Evolutionary conservation across 768 basidiomycete genomes (phyloP).

Genomic region (Phlegmacium glaucopus): DNA sequence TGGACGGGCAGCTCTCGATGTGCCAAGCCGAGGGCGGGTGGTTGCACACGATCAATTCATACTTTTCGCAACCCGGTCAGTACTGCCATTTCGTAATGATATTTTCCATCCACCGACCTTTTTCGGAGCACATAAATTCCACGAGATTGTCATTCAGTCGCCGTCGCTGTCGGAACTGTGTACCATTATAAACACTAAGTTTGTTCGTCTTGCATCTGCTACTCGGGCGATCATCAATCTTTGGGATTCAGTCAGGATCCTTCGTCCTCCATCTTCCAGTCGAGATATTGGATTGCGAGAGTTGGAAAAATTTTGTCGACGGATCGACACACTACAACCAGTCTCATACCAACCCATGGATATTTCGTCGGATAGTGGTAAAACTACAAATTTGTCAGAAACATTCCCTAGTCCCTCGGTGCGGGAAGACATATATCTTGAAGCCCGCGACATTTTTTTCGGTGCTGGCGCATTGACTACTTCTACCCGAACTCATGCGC

Average conservation of each 20-base stretch:
- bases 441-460: slow-evolving; percentile 91
- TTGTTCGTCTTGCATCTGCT: slow-evolving; percentile 52
- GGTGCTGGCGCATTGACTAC: slow-evolving; percentile 59
- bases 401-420: slow-evolving; percentile 69
- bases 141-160: slow-evolving; percentile 59
- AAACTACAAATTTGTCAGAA: slow-evolving; percentile 29
- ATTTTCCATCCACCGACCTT: slow-evolving; percentile 62
- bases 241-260: slow-evolving; percentile 60
- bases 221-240: slow-evolving; percentile 54
- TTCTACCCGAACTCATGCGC: slow-evolving; percentile 45
- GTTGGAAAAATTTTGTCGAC: slow-evolving; percentile 77
- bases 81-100: slow-evolving; percentile 42
- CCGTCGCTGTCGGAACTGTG: slow-evolving; percentile 68
- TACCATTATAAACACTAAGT: slow-evolving; percentile 65
- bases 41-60: slow-evolving; percentile 78
- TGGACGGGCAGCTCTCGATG: slow-evolving; percentile 58
- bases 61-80: slow-evolving; percentile 86
- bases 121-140: slow-evolving; percentile 83
- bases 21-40: slow-evolving; percentile 73
- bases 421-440: slow-evolving; percentile 86
- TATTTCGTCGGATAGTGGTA: slow-evolving; percentile 25
- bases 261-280: slow-evolving; percentile 49
- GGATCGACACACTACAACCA: slow-evolving; percentile 64
- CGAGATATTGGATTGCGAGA: slow-evolving; percentile 74
- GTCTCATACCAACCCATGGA: slow-evolving; percentile 42